phyloP scores from a whole-genome alignment of 2,329 filamentous ascomycete genomes.

The Raffaelea ambrosiae region DNA sequence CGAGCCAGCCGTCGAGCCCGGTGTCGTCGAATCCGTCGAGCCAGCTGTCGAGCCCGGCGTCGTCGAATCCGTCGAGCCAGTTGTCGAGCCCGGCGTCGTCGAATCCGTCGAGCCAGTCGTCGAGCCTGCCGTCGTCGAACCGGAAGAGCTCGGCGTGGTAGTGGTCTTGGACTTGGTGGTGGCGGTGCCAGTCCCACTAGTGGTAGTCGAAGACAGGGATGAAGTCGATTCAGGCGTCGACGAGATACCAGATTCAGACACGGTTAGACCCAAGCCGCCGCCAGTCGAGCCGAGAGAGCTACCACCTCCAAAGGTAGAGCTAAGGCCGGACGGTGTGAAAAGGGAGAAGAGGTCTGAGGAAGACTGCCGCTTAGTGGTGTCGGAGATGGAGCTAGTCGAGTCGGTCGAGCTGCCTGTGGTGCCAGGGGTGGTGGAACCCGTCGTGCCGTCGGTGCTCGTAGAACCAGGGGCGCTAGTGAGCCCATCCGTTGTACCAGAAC shows the following conservation, averaged over 20 bases:
- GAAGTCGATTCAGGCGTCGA: neutral
- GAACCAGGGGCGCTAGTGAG: neutral
- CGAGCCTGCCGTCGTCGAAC: neutral
- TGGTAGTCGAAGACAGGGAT: constrained; percentile 5
- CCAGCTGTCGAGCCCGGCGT: no score
- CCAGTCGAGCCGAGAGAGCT: no score
- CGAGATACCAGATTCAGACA: no score
- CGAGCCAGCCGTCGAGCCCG: no score
- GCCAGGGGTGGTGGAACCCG: no score
- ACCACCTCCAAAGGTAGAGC: no score
- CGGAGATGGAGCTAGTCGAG: neutral
- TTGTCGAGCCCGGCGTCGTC: no score
- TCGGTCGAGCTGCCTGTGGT: neutral
- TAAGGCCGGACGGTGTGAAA: neutral
- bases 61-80: neutral
- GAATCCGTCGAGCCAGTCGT: neutral
- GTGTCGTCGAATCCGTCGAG: no score
- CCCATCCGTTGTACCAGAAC: neutral
- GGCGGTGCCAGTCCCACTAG: neutral
- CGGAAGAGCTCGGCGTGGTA: no score
- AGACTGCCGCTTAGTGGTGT: constrained; percentile 14
- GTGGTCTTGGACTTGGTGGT: neutral
- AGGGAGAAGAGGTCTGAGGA: constrained; percentile 9
- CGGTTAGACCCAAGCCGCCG: no score
- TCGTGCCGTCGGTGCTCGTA: neutral